Evolutionary conservation across 495 filamentous ascomycete genomes (phyloP), one percentile per base, ranked within the genome.

Genomic region (Chaetomidium leptoderma): DNA sequence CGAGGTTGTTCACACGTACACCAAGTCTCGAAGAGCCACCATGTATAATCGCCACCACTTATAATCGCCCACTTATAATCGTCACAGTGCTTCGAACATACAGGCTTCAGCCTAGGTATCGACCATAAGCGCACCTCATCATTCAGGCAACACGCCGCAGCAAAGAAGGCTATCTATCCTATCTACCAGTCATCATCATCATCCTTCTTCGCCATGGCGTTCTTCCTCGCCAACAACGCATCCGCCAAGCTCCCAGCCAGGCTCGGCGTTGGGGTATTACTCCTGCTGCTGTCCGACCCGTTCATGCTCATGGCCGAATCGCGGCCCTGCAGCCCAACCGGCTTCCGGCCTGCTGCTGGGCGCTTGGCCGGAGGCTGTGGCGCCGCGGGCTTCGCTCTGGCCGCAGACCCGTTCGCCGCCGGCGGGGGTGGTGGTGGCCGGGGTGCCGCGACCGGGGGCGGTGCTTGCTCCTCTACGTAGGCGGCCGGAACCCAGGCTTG

Each of bases 401-500:
- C 74, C 27, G 77, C 71, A 26, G 76, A 63, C 6, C 71, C 72
- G 62, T 82, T 80, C 53, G 80, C 81, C 2, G 74, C 69, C 6
- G 77, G 72, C 4, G 75, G 74, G 1, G 72, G 81, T 1, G 80
- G 76, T 1, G 87, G 85, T 10, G 76, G 71, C 6, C 60, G 47
- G 2, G 66, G 66, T 1, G 62, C 58, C 2, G 73, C 68, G 1
- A 82, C 83, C 2, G 85, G 80, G 32, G 85, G 76, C 0, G 79
- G 70, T 33, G 81, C 69, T 62, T 88, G 82, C 74, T 96, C 91
- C 68, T 96, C 86, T 7, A 98, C 84, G 64, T 97, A 98, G 32
- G 92, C 87, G 23, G 92, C 88, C 0, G 93, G 93, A 0, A 91
- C 84, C 93, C 93, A 98, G 39, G 91, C 95, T 73, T 95, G 87